Evolutionary conservation across 208 protist genomes (phyloP).

Genomic region (Jaenimonas drosophilae): DNA sequence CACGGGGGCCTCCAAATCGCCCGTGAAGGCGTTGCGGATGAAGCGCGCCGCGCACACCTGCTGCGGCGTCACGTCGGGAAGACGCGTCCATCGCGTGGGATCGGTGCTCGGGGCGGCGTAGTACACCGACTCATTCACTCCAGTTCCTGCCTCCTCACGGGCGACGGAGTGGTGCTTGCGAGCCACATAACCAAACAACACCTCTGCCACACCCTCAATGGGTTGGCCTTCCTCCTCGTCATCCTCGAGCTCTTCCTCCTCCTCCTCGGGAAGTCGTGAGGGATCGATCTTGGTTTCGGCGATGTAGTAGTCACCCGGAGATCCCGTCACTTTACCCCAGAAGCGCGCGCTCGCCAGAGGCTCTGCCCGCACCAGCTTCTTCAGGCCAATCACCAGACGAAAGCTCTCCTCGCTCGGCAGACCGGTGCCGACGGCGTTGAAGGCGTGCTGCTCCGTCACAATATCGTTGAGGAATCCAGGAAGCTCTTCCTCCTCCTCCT

Average conservation of each 20-base stretch:
- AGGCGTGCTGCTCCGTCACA: slow-evolving; percentile 66
- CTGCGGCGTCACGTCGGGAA: slow-evolving; percentile 89
- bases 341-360: slow-evolving; percentile 77
- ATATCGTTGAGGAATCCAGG: slow-evolving; percentile 72
- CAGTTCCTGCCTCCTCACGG: slow-evolving; percentile 53
- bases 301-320: slow-evolving; percentile 80
- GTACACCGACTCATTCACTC: slow-evolving; percentile 87
- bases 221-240: slow-evolving; percentile 58
- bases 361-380: slow-evolving; percentile 66
- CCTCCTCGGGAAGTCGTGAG: slow-evolving; percentile 59
- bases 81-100: slow-evolving; percentile 70
- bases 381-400: slow-evolving; percentile 82
- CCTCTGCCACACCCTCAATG: slow-evolving; percentile 52
- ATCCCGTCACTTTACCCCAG: slow-evolving; percentile 85
- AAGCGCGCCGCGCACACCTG: slow-evolving; percentile 77
- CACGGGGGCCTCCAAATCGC: slow-evolving; percentile 82
- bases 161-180: slow-evolving; percentile 22
- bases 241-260: slow-evolving; percentile 38
- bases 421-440: slow-evolving; percentile 77
- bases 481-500: slow-evolving; percentile 33
- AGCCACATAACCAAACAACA: slow-evolving; percentile 35
- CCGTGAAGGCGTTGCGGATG: slow-evolving; percentile 87
- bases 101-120: slow-evolving; percentile 68
- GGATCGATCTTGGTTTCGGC: slow-evolving; percentile 76
- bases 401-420: slow-evolving; percentile 69